Percentiles rank a stretch among this genome's conserved stretches.
phyloP scores from a whole-genome alignment of 2,329 filamentous ascomycete species.

The Clonostachys solani region DNA sequence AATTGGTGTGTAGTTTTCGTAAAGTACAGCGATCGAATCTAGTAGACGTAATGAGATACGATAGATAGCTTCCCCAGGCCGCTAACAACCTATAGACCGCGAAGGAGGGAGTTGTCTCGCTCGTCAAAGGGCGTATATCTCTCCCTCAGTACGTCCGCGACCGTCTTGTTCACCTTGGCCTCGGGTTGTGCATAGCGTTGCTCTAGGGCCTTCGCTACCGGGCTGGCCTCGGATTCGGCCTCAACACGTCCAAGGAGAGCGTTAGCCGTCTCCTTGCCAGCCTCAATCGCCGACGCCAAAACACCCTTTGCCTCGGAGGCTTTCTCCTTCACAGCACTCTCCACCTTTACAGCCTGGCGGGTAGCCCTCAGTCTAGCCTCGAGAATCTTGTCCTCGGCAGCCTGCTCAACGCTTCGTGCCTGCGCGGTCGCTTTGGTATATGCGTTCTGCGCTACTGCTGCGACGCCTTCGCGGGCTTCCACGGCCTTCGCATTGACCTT shows the following conservation, averaged over 20 bases:
- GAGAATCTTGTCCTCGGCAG: constrained; percentile 16
- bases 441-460: constrained; percentile 29
- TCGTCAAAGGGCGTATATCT: constrained; percentile 46
- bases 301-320: constrained; percentile 28
- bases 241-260: constrained; percentile 25
- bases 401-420: constrained; percentile 16
- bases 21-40: too few species aligned
- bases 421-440: constrained; percentile 20
- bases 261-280: constrained; percentile 33
- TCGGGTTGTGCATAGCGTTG: constrained; percentile 44
- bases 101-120: constrained; percentile 37
- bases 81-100: constrained; percentile 16
- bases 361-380: constrained; percentile 15
- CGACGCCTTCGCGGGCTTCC: constrained; percentile 19
- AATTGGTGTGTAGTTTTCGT: too few species aligned
- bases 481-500: constrained; percentile 23
- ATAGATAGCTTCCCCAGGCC: too few species aligned
- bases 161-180: constrained; percentile 36
- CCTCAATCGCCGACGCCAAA: constrained; percentile 30
- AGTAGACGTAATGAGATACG: too few species aligned
- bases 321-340: constrained; percentile 15
- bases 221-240: constrained; percentile 20
- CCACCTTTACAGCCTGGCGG: constrained; percentile 13
- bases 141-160: constrained; percentile 49
- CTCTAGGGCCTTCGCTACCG: constrained; percentile 44